phyloP scores from a whole-genome alignment of 108 stramenopile species.

The Pinguiococcus pyrenoidosus region DNA sequence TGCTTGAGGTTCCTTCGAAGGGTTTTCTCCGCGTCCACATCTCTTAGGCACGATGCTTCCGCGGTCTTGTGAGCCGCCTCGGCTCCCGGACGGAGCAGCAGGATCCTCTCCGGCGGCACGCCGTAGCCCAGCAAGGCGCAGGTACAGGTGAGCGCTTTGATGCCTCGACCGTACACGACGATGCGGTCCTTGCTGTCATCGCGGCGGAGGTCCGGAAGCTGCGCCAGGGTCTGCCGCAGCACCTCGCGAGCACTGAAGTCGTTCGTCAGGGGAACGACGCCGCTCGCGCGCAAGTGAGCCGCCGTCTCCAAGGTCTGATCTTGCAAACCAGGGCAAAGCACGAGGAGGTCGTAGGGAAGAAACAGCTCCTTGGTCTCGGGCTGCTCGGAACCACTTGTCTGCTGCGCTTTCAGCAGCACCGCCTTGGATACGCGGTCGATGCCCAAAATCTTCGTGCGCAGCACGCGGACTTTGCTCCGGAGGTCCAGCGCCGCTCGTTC shows the following conservation, averaged over 20 bases:
- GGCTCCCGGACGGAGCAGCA: background rate
- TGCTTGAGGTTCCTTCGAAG: no score
- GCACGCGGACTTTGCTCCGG: constrained; percentile 15
- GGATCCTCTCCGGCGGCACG: background rate
- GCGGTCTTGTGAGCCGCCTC: no score
- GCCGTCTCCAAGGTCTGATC: no score
- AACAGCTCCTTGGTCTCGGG: constrained; percentile 29
- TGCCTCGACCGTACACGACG: background rate
- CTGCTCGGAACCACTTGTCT: no score
- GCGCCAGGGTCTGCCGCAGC: background rate
- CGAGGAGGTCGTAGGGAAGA: constrained; percentile 37
- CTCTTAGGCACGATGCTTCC: no score
- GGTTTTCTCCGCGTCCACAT: no score
- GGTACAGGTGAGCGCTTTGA: constrained; percentile 1
- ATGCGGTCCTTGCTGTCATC: background rate
- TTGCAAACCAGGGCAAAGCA: constrained; percentile 35
- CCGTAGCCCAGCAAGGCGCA: constrained; percentile 2
- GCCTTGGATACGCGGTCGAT: constrained; percentile 30
- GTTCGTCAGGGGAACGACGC: background rate
- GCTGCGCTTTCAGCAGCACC: constrained; percentile 27
- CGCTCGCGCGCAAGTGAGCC: background rate
- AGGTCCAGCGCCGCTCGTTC: constrained; percentile 16
- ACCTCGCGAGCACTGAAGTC: background rate
- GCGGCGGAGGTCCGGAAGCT: background rate
- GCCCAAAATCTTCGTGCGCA: constrained; percentile 9